phyloP scores from a whole-genome alignment of 768 basidiomycete genomes.

The Arthromyces matolae region DNA sequence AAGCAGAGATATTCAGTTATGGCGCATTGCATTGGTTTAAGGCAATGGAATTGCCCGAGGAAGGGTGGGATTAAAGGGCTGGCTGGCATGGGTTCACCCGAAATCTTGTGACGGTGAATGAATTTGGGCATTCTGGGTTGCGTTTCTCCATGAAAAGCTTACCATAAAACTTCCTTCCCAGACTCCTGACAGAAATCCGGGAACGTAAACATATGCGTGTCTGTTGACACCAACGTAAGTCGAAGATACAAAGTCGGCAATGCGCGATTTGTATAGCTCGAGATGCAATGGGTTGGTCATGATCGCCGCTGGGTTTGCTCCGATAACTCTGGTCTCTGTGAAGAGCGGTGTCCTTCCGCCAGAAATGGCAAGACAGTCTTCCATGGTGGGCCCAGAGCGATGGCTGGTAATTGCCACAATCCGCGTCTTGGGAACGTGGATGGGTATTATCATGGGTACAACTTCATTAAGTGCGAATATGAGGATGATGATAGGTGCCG shows the following conservation, averaged over 20 bases:
- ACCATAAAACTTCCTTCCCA: constrained; percentile 67
- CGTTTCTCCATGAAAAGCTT: no score
- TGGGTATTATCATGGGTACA: constrained; percentile 39
- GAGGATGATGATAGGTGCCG: constrained; percentile 47
- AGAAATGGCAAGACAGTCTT: constrained; percentile 45
- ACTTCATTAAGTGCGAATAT: constrained; percentile 51
- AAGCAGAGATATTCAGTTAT: constrained; percentile 44
- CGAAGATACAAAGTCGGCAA: constrained; percentile 11
- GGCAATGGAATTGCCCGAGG: constrained; percentile 33
- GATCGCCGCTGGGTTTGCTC: constrained; percentile 2
- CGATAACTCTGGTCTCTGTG: constrained; percentile 33
- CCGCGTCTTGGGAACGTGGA: constrained; percentile 49
- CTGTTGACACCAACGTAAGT: constrained; percentile 18
- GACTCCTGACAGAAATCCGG: constrained; percentile 48
- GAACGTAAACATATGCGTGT: constrained; percentile 31
- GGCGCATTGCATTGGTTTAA: constrained; percentile 48
- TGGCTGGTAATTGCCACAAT: constrained; percentile 40
- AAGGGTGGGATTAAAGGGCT: constrained; percentile 10
- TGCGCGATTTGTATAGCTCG: constrained; percentile 28
- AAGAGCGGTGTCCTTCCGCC: constrained; percentile 45
- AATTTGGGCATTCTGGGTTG: no score
- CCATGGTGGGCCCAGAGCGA: constrained; percentile 49
- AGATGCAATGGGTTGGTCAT: constrained; percentile 25
- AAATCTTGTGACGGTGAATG: constrained; percentile 12
- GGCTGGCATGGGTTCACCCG: constrained; percentile 10